Percentiles rank a stretch among this genome's conserved stretches.
Conservation (phyloP, 2,329 filamentous ascomycete species). For the Emmonsiellopsis sp. region DNA sequence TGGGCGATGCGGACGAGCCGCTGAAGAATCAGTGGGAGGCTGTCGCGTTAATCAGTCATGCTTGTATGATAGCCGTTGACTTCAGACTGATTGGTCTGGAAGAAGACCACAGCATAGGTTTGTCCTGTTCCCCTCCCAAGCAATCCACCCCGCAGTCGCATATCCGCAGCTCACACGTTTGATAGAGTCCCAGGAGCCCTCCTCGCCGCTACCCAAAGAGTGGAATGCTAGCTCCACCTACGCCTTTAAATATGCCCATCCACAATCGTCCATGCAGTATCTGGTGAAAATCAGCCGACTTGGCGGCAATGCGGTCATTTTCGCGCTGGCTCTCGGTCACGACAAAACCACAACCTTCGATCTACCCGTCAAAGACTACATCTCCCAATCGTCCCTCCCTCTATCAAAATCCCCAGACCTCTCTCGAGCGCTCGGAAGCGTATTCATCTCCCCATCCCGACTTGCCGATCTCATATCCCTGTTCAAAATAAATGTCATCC, state of each 20-base stretch:
- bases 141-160: no score
- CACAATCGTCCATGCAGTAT: constrained; percentile 75
- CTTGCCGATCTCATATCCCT: constrained; percentile 60
- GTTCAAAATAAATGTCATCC: constrained; percentile 70
- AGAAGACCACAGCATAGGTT: constrained; percentile 68
- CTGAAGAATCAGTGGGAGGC: constrained; percentile 58
- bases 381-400: constrained; percentile 54
- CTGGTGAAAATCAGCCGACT: constrained; percentile 73
- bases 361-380: constrained; percentile 61
- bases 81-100: constrained; percentile 77
- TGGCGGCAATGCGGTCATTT: constrained; percentile 73
- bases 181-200: constrained; percentile 16
- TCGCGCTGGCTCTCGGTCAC: constrained; percentile 68
- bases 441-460: constrained; percentile 65
- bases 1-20: constrained; percentile 18
- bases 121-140: not conserved
- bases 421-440: constrained; percentile 34
- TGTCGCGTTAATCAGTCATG: constrained; percentile 73
- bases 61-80: constrained; percentile 67
- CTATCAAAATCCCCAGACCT: constrained; percentile 28
- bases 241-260: constrained; percentile 78
- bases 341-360: constrained; percentile 76
- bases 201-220: constrained; percentile 52
- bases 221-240: constrained; percentile 72
- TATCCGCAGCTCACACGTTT: not conserved